These are phyloP conservation scores for Penicillium longicatenatum DNA, from an alignment of 495 filamentous ascomycete genomes.

Conservation along the genomic window DNA sequence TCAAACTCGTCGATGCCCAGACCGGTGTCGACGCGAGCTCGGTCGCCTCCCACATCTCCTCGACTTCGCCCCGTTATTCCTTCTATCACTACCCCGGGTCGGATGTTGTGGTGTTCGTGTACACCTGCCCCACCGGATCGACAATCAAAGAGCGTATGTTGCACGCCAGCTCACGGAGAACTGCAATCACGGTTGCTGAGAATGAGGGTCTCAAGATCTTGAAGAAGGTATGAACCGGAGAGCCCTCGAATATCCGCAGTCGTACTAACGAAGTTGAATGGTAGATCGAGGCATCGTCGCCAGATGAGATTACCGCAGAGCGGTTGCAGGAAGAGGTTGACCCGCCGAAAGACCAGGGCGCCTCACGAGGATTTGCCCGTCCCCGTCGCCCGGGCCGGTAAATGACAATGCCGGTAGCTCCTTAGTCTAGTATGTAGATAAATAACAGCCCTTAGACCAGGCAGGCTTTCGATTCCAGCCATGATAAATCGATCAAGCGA, in stretches of 20 bases:
- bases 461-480: not conserved
- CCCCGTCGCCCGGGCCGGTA: slow-evolving; percentile 83
- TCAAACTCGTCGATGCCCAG: slow-evolving; percentile 66
- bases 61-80: slow-evolving; percentile 82
- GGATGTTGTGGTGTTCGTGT: slow-evolving; percentile 83
- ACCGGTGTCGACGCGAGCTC: slow-evolving; percentile 53
- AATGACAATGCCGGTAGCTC: slow-evolving; percentile 16
- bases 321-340: slow-evolving; percentile 74
- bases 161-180: slow-evolving; percentile 80
- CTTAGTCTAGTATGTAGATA: slow-evolving; percentile 1
- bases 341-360: slow-evolving; percentile 61
- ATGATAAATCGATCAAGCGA: not conserved
- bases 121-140: slow-evolving; percentile 79
- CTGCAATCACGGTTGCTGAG: slow-evolving; percentile 66
- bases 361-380: slow-evolving; percentile 74
- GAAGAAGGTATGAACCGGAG: slow-evolving; percentile 61
- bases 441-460: slow-evolving; percentile 2
- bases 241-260: not conserved
- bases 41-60: slow-evolving; percentile 65
- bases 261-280: slow-evolving; percentile 13
- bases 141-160: slow-evolving; percentile 95
- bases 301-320: slow-evolving; percentile 77
- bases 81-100: slow-evolving; percentile 76
- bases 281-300: slow-evolving; percentile 65
- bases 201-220: slow-evolving; percentile 71